Conservation (phyloP, 1,284 basidiomycete species). For the Ustilago vetiveriae region DNA sequence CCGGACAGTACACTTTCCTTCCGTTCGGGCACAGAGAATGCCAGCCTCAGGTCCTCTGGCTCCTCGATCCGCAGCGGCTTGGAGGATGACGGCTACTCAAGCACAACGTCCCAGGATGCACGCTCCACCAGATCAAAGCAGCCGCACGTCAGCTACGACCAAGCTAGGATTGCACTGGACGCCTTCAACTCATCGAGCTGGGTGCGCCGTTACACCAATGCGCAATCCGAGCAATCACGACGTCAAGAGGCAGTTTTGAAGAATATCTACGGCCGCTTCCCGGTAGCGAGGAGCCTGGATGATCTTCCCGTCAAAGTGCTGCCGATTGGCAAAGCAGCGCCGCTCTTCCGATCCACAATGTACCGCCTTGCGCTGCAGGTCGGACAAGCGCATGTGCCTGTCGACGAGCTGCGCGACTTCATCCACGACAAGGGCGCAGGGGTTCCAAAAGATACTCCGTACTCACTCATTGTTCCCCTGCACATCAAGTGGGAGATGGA, state of each 20-base stretch:
- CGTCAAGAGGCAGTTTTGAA: slow-evolving; percentile 69
- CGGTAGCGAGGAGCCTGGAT: slow-evolving; percentile 32
- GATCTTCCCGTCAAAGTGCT: slow-evolving; percentile 70
- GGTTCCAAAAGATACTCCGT: slow-evolving; percentile 77
- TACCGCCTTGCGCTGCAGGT: slow-evolving; percentile 74
- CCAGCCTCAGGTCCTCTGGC: slow-evolving; percentile 9
- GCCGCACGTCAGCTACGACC: slow-evolving; percentile 65
- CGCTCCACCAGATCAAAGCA: slow-evolving; percentile 8
- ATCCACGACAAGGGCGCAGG: slow-evolving; percentile 77
- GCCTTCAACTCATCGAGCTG: slow-evolving; percentile 82
- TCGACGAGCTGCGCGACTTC: slow-evolving; percentile 74
- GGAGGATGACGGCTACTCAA: slow-evolving; percentile 9
- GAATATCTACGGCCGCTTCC: slow-evolving; percentile 62
- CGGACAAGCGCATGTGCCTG: slow-evolving; percentile 75
- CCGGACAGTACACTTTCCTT: slow-evolving; percentile 66
- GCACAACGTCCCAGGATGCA: slow-evolving; percentile 15
- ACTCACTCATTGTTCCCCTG: slow-evolving; percentile 84
- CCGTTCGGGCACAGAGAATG: slow-evolving; percentile 7
- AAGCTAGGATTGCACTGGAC: slow-evolving; percentile 79
- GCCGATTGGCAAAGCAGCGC: slow-evolving; percentile 72
- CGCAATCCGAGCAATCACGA: slow-evolving; percentile 68
- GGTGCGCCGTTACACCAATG: slow-evolving; percentile 69
- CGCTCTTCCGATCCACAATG: slow-evolving; percentile 79
- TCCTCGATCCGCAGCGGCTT: slow-evolving; percentile 3
- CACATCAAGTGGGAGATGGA: slow-evolving; percentile 79